Conservation (phyloP, 352 stramenopile genomes). For the Peronospora farinosa region DNA sequence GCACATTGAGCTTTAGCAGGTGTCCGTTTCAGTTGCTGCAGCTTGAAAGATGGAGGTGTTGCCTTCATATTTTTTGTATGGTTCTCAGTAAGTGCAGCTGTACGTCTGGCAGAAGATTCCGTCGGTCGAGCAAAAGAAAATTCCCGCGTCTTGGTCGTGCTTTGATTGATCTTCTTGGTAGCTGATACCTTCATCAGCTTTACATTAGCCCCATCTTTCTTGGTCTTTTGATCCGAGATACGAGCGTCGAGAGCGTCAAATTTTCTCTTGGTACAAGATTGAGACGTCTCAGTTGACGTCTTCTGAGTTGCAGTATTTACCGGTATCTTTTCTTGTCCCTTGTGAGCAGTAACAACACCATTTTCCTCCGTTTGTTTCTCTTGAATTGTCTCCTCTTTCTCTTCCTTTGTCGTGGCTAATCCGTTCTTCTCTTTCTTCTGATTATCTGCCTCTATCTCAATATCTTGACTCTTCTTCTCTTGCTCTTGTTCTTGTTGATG, state of each 20-base stretch:
- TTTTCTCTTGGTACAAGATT: slow-evolving; percentile 24
- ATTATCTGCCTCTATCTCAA: slow-evolving; percentile 4
- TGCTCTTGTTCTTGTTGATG: slow-evolving; percentile 1
- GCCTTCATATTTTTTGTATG: slow-evolving; percentile 16
- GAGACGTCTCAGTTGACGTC: slow-evolving; percentile 3
- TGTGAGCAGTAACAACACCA: neutral
- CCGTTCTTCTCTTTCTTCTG: neutral
- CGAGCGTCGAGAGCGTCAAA: slow-evolving; percentile 14
- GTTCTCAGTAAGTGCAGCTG: slow-evolving; percentile 15
- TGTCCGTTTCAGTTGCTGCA: slow-evolving; percentile 5
- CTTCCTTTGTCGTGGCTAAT: neutral
- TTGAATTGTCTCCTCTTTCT: neutral
- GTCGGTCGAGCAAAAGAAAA: slow-evolving; percentile 35
- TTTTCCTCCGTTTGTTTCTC: neutral
- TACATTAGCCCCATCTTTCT: slow-evolving; percentile 13
- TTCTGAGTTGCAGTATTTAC: slow-evolving; percentile 4
- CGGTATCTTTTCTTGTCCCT: neutral
- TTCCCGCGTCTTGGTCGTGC: slow-evolving; percentile 11
- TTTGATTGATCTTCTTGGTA: slow-evolving; percentile 12
- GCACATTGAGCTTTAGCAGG: slow-evolving; percentile 9
- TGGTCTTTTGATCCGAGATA: slow-evolving; percentile 17
- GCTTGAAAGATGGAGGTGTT: slow-evolving; percentile 8
- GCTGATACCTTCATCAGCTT: slow-evolving; percentile 9
- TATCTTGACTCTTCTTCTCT: slow-evolving; percentile 8
- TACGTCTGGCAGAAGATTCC: slow-evolving; percentile 22